Conservation (phyloP, 805 yeast species). For the Zygoascus biomembranicola region DNA sequence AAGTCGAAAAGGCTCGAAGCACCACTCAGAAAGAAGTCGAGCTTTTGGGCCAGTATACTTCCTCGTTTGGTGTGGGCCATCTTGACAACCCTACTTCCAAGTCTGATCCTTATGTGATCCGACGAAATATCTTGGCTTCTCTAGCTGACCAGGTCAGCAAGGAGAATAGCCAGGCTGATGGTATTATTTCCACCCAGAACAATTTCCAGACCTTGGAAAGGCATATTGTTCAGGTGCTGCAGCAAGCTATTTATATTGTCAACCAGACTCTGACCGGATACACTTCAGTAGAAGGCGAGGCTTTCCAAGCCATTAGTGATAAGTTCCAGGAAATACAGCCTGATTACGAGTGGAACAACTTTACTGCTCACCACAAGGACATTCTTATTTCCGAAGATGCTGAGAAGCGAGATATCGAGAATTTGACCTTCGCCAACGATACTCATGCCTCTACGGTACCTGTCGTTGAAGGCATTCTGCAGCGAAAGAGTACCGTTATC, state of each 20-base stretch:
- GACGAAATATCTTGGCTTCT: slow-evolving; percentile 31
- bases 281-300: slow-evolving; percentile 25
- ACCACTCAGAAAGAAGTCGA: slow-evolving; percentile 33
- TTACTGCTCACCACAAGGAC: slow-evolving; percentile 27
- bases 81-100: slow-evolving; percentile 29
- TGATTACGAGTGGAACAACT: slow-evolving; percentile 40
- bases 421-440: slow-evolving; percentile 33
- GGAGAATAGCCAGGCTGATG: slow-evolving; percentile 41
- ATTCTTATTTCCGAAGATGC: slow-evolving; percentile 27
- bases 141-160: slow-evolving; percentile 36
- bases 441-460: slow-evolving; percentile 37
- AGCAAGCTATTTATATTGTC: slow-evolving; percentile 31
- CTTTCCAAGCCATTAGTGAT: slow-evolving; percentile 26
- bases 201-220: slow-evolving; percentile 35
- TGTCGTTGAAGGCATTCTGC: slow-evolving; percentile 39
- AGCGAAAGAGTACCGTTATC: slow-evolving; percentile 38
- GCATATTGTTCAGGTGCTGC: slow-evolving; percentile 36
- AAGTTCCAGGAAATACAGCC: slow-evolving; percentile 30
- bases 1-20: slow-evolving; percentile 30
- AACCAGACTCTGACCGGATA: slow-evolving; percentile 25
- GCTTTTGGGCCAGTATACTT: slow-evolving; percentile 28
- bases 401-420: slow-evolving; percentile 32
- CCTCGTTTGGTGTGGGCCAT: slow-evolving; percentile 26
- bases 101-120: slow-evolving; percentile 40
- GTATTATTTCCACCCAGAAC: slow-evolving; percentile 35